Evolutionary conservation across 192 early-diverging fungal species (phyloP), one percentile per base, ranked within the genome.

Genomic region (Geranomyces variabilis): DNA sequence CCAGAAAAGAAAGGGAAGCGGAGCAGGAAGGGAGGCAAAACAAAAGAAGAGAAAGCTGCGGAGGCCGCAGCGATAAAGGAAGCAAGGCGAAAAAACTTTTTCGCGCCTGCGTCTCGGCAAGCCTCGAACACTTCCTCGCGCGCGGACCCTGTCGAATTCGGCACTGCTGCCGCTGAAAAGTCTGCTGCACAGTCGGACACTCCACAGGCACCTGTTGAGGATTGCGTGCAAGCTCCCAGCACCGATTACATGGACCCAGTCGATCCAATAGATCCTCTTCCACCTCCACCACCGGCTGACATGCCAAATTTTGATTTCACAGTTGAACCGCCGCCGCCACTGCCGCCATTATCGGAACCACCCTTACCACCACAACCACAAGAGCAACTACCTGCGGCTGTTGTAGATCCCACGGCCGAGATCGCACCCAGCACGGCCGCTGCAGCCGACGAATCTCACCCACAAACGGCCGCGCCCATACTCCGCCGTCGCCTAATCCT

Each of bases 401-500:
- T 3, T 10, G 36, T 7, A 10, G 36, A 41, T 7, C 10, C 36
- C 36, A 41, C 3, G 36, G 7, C 15, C 19, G 51, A 53, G 21
- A 53, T n/a, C 51, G 17, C 51, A 6, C 6, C 51, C 3, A 15
- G 6, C 21, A 17, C 26, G 7, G 4, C 19, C 51, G 51, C 51
- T 15, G 51, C 51, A n/a, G 26, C 21, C 17, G 51, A 53, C 29
- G 22, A 28, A n/a, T 30, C 59, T 29, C 30, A n/a, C 6, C 29
- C 34, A 29, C 48, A 14, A 29, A 45, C 69, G 1, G 21, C 45
- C 7, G 19, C 15, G 31, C 60, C 73, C 33, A 45, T 76, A 24
- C 77, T 83, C 44, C 77, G 71, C 14, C 88, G 91, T 59, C 82
- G 88, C 63, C 74, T 95, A 36, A 85, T 95, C 24, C 75, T 95